Percentiles rank a stretch among this genome's conserved stretches.
These are phyloP conservation scores for Calonectria multiphialidica DNA, from an alignment of 2,329 filamentous ascomycete species.

Conservation along the genomic window DNA sequence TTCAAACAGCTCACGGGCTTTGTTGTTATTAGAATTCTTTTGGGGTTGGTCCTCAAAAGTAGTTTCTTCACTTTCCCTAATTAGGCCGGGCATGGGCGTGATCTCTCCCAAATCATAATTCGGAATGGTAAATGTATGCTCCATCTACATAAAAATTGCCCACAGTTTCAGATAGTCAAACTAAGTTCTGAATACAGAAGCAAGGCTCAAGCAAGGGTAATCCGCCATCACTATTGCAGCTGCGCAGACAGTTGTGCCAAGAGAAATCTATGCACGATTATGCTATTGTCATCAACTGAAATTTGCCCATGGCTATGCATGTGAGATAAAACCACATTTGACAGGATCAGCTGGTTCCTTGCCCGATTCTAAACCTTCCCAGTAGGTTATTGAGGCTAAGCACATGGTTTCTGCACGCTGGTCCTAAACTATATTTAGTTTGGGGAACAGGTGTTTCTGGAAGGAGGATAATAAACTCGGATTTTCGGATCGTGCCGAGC, in stretches of 20 bases:
- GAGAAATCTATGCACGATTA: neutral
- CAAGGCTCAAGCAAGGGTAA: neutral
- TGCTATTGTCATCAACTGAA: neutral
- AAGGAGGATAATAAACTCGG: neutral
- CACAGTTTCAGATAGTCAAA: too few species aligned
- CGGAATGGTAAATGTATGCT: neutral
- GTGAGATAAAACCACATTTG: neutral
- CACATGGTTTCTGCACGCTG: neutral
- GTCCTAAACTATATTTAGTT: neutral
- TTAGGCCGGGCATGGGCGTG: neutral
- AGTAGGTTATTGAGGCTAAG: neutral
- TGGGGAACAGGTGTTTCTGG: too few species aligned
- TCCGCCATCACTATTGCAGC: too few species aligned
- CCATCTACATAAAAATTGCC: neutral
- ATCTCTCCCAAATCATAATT: neutral
- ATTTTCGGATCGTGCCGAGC: conserved; percentile 1
- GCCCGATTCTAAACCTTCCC: neutral
- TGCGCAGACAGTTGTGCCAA: neutral
- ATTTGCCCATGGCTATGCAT: too few species aligned
- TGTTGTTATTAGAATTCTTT: neutral
- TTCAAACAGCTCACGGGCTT: neutral
- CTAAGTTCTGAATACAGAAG: neutral
- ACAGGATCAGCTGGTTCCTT: neutral
- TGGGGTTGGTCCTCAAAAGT: neutral
- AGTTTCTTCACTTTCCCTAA: neutral